These are phyloP conservation scores for Amauroascus verrucosus DNA, from an alignment of 2,329 filamentous ascomycete species.

Conservation along the genomic window DNA sequence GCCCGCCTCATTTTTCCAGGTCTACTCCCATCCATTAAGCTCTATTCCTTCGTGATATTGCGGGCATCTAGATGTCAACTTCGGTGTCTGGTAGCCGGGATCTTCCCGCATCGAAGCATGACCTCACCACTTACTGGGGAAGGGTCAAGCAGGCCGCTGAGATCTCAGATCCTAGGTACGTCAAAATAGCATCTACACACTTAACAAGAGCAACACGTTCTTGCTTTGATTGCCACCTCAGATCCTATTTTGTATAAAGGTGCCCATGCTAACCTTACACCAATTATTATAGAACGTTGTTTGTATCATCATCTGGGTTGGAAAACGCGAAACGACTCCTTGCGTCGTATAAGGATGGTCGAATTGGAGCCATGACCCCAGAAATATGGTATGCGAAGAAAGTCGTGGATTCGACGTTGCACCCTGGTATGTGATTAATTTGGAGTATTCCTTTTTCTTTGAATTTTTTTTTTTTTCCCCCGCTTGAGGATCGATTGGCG, in stretches of 20 bases:
- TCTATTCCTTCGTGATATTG: not conserved
- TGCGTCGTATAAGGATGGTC: constrained; percentile 75
- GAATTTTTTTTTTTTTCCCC: too few species aligned
- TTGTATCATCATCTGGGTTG: constrained; percentile 66
- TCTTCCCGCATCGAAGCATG: constrained; percentile 82
- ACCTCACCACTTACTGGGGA: constrained; percentile 89
- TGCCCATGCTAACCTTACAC: not conserved
- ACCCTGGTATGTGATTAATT: constrained; percentile 57
- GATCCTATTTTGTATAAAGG: not conserved
- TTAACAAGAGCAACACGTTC: too few species aligned
- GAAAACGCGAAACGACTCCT: constrained; percentile 78
- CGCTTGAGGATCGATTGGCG: too few species aligned
- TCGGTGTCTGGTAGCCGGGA: constrained; percentile 61
- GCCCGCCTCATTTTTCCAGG: not conserved
- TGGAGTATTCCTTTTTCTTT: not conserved
- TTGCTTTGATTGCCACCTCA: not conserved
- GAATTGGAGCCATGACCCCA: constrained; percentile 66
- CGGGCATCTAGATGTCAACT: constrained; percentile 43
- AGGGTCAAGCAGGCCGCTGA: constrained; percentile 81
- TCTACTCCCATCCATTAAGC: not conserved
- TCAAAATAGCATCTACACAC: constrained; percentile 19
- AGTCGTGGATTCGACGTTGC: constrained; percentile 88
- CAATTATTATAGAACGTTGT: constrained; percentile 57
- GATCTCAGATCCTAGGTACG: constrained; percentile 92
- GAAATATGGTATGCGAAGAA: constrained; percentile 95